Evolutionary conservation across 805 yeast species (phyloP).

Genomic region (Cyberlindnera saturnus): DNA sequence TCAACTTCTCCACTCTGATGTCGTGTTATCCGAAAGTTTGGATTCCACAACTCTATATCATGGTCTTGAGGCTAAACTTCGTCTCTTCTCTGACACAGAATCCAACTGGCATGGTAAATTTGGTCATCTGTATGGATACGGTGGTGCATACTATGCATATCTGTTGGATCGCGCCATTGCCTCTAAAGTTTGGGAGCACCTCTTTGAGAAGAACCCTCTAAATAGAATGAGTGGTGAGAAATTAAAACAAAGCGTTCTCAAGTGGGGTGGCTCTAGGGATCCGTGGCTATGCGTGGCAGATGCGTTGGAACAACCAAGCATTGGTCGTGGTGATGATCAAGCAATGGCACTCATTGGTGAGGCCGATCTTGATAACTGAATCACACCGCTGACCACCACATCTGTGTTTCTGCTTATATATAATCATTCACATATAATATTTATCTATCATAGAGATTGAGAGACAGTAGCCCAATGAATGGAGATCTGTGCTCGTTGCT

Average conservation of each 20-base stretch:
- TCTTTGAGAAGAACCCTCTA: slow-evolving; percentile 69
- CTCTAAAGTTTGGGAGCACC: slow-evolving; percentile 68
- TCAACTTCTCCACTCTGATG: slow-evolving; percentile 58
- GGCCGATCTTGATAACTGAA: slow-evolving; percentile 7
- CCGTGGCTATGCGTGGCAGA: slow-evolving; percentile 86
- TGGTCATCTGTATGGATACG: slow-evolving; percentile 90
- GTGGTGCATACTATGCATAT: slow-evolving; percentile 90
- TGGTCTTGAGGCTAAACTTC: slow-evolving; percentile 48
- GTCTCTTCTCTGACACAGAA: slow-evolving; percentile 59
- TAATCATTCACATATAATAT: neutral
- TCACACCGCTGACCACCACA: too few species aligned
- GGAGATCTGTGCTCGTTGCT: too few species aligned
- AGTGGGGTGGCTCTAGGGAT: slow-evolving; percentile 91
- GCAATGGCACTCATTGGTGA: slow-evolving; percentile 60
- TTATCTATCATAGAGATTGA: too few species aligned
- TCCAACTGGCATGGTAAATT: slow-evolving; percentile 93
- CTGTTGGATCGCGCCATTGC: slow-evolving; percentile 91
- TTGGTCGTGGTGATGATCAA: slow-evolving; percentile 58
- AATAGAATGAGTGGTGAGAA: slow-evolving; percentile 68
- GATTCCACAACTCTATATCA: slow-evolving; percentile 63
- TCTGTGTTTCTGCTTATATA: neutral
- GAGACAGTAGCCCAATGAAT: too few species aligned
- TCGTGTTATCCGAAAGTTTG: slow-evolving; percentile 35
- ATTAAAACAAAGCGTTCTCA: slow-evolving; percentile 62
- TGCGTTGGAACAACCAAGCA: slow-evolving; percentile 57